Base-by-base conservation (phyloP, 305 asterid genomes). In the Ilex paraguariensis region DNA sequence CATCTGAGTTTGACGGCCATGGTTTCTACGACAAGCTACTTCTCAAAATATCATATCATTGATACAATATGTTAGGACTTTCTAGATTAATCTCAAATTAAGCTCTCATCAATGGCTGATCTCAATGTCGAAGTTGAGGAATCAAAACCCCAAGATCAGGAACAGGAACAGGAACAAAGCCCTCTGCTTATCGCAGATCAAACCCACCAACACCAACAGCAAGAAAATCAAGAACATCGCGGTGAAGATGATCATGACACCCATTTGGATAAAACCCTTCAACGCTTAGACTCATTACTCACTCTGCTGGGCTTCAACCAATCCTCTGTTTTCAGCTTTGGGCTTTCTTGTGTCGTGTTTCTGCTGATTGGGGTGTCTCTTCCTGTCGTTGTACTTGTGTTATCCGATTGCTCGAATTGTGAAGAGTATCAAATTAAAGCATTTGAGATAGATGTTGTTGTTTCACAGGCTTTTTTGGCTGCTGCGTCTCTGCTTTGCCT, bases 371-470 rank as follows among this genome's bases (percentile, higher is more conserved):
- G 94, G 60, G 77, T 89, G 59, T 40, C 74, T 46, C 52, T 85
- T n/a, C 97, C 95, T n/a, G 61, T 85, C 57, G 73, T 77, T 54
- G 60, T 84, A 73, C 82, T 89, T 54, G 78, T 83, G 71, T 82
- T 87, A 11, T 81, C 87, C n/a, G 74, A 78, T 60, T 81, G 95
- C 36, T 74, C 79, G 1, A 86, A 86, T 3, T 87, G 95, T 70
- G 94, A 81, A 49, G 80, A 72, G 78, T 89, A 86, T 59, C 94
- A 90, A 70, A 79, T 87, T 62, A 83, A 78, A 82, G 77, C 80
- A 40, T 90, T 87, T 73, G 95, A 87, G 77, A 63, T 87, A 46
- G 87, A 87, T 57, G 88, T 90, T 66, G 84, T 86, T 70, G 71
- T 63, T 56, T 82, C 90, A 60, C 97, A 79, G 74, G 96, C 92